Conservation (phyloP, 2,329 filamentous ascomycete genomes). For the Zymoseptoria brevis region DNA sequence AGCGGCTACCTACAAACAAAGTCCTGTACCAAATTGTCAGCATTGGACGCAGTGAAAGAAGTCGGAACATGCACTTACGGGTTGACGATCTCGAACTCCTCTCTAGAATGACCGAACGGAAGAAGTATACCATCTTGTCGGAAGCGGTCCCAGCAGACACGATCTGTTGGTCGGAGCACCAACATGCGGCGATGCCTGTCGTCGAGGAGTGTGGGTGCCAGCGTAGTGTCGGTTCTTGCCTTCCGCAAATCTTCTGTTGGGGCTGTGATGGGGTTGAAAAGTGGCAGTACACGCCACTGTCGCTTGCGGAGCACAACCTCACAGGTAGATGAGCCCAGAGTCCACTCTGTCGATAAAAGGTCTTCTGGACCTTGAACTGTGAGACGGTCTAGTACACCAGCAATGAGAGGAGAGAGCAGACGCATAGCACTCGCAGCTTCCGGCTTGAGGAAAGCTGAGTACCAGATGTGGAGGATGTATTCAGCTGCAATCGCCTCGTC, state of each 20-base stretch:
- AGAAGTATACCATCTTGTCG: conserved; percentile 34
- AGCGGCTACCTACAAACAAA: conserved; percentile 27
- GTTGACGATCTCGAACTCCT: conserved; percentile 33
- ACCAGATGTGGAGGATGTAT: conserved; percentile 40
- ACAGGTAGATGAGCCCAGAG: conserved; percentile 18
- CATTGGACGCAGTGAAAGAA: background rate
- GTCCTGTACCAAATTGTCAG: conserved; percentile 23
- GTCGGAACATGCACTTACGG: conserved; percentile 28
- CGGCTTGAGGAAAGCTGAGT: conserved; percentile 33
- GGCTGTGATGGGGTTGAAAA: conserved; percentile 22
- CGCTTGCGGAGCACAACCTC: conserved; percentile 26
- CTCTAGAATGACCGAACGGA: conserved; percentile 31
- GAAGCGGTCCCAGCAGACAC: conserved; percentile 28
- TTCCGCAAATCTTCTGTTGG: conserved; percentile 11
- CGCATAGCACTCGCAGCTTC: background rate
- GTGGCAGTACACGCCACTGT: conserved; percentile 28
- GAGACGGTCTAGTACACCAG: too few relatives aligned
- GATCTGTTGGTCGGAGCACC: conserved; percentile 18
- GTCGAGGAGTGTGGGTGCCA: conserved; percentile 27
- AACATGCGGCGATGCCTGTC: conserved; percentile 28
- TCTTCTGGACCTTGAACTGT: conserved; percentile 19
- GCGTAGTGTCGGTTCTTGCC: conserved; percentile 14
- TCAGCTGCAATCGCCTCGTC: conserved; percentile 21
- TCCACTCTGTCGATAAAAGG: conserved; percentile 17
- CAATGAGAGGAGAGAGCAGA: too few relatives aligned